Conservation (phyloP, 2,329 filamentous ascomycete genomes). For the Ambrosiella beaveri region DNA sequence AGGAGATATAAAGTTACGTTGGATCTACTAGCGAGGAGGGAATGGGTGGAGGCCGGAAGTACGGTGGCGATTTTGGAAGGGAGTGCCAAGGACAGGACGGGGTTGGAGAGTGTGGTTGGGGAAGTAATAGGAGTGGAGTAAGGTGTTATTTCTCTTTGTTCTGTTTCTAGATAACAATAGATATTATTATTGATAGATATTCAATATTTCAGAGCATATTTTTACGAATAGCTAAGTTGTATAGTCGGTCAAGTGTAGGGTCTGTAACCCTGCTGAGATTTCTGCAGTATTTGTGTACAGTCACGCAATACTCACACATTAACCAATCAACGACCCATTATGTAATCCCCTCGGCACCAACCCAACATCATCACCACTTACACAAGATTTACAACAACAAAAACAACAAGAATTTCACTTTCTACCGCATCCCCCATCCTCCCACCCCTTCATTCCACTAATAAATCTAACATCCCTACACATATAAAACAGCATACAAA, state of each 20-base stretch:
- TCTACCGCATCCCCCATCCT: too few species aligned
- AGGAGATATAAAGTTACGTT: slow-evolving; percentile 38
- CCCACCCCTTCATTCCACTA: background rate
- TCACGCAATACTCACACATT: too few species aligned
- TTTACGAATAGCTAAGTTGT: too few species aligned
- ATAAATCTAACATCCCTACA: background rate
- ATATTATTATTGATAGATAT: background rate
- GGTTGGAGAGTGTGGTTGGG: slow-evolving; percentile 57
- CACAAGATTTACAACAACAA: too few species aligned
- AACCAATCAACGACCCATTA: too few species aligned
- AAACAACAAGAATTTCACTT: too few species aligned
- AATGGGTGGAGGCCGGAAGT: slow-evolving; percentile 58
- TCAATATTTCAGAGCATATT: background rate
- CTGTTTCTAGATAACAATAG: background rate
- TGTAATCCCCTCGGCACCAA: too few species aligned
- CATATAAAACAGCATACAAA: background rate
- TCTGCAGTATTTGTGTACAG: too few species aligned
- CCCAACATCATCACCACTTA: too few species aligned
- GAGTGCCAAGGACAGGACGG: slow-evolving; percentile 46
- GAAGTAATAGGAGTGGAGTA: slow-evolving; percentile 46
- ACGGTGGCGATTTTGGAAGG: slow-evolving; percentile 56
- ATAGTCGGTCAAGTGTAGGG: too few species aligned
- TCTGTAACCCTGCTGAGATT: too few species aligned
- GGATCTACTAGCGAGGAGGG: slow-evolving; percentile 49
- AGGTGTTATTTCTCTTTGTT: background rate